Evolutionary conservation across 140 eudicot genomes (phyloP), one percentile per base, ranked within the genome.

Genomic region (Artemisia princeps): DNA sequence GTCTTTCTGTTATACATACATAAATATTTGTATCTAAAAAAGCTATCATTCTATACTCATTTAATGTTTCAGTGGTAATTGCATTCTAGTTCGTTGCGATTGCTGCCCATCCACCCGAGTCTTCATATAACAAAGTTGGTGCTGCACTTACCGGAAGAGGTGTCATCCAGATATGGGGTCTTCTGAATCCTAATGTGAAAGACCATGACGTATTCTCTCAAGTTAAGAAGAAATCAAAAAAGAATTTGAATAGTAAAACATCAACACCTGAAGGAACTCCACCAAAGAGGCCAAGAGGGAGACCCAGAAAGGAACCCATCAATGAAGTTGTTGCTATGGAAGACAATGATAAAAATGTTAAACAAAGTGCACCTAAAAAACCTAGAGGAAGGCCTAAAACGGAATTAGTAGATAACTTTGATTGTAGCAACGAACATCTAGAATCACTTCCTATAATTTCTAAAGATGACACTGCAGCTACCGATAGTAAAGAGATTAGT

Each of bases 61-160:
- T 37, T 37, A 37, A 37, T 37, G 44, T 37, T 37, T 37, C 44
- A 37, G 44, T 37, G 44, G 66, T 46, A 61, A 23, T 65, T 60
- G n/a, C 44, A 58, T 72, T 58, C 22, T 66, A 94, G 99, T 94
- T 86, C 65, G 58, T 94, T 55, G 99, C 94, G 30, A 88, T 94
- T 82, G 89, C 99, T 78, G 88, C 96, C 70, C 99, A 94, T 77
- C 96, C 99, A 67, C 94, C 99, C 64, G 94, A 86, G 45, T 94
- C 99, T 61, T 72, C 94, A 44, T 88, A 94, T 78, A 90, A 94
- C 94, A 86, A 82, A 77, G 77, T 86, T 57, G 99, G 95, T 67
- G 82, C 78, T 30, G 82, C 88, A 23, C 84, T 94, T 70, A 76
- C 83, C 12, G 99, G 99, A 59, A 76, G 96, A 80, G 99, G 99